Evolutionary conservation across 495 filamentous ascomycete genomes (phyloP), one percentile per base, ranked within the genome.

Genomic region (Podospora pseudocomata): DNA sequence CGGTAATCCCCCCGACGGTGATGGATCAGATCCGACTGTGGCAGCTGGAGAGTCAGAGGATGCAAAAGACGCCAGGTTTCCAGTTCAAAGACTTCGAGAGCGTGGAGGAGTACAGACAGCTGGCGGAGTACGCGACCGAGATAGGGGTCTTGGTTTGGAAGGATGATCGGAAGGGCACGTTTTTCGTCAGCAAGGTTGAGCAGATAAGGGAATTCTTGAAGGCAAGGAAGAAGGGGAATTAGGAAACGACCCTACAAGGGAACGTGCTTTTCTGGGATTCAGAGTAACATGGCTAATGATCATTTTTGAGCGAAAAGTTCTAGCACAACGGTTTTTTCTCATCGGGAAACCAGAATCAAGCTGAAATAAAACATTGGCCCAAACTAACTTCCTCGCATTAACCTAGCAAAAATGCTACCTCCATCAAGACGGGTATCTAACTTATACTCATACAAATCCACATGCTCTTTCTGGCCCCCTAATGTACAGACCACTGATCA

Each of bases 11-110:
- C 2, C 92, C 95, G 2, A 98, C 96, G 0, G 96, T 99, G 28
- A 92, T 97, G 56, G 95, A 99, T 81, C 95, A 99, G 81, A 97
- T 99, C 69, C 85, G 94, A 5, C 86, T 99, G 11, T 99, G 95
- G 95, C 95, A 99, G 81, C 90, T 97, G 63, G 96, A 99, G 76
- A 91, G 93, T 34, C 96, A 99, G 76, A 86, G 95, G 63, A 94
- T 98, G 83, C 89, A 89, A 75, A 85, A 90, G 5, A 93, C 88
- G 13, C 77, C 84, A 5, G 95, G 95, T 2, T 97, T 90, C 76
- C 75, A 97, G 39, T 97, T 99, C 84, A 90, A 90, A 69, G 94
- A 97, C 57, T 97, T 98, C 73, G 87, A 86, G 64, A 88, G 78
- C 61, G 77, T 84, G 59, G 84, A 87, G 23, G 96, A 97, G 72